Conservation (phyloP, 176 grass and related monocot genomes). For the barley (Hordeum vulgare) region DNA sequence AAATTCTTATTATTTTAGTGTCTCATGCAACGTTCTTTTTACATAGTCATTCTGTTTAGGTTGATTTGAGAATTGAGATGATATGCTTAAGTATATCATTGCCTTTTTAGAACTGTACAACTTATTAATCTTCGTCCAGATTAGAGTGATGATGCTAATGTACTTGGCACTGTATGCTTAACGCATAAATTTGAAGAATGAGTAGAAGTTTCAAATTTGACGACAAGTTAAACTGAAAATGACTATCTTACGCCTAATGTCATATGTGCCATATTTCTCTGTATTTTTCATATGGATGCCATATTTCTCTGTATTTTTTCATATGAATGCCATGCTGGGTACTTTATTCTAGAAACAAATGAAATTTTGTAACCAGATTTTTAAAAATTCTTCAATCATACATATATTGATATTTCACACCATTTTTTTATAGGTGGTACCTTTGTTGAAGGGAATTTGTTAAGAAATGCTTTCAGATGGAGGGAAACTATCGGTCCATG, state of each 20-base stretch:
- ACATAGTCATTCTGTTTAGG: background rate
- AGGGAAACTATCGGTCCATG: conserved; percentile 66
- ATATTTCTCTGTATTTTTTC: background rate
- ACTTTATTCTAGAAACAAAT: background rate
- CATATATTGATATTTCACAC: background rate
- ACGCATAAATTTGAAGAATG: background rate
- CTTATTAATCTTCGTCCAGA: background rate
- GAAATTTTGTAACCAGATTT: background rate
- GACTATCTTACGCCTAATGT: background rate
- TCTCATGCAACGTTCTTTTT: background rate
- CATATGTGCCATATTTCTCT: background rate
- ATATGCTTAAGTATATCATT: background rate
- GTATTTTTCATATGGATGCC: background rate
- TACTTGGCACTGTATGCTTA: background rate
- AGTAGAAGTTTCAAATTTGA: background rate
- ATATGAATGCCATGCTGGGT: conserved; percentile 5
- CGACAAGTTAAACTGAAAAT: background rate
- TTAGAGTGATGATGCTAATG: background rate
- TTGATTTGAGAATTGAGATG: background rate
- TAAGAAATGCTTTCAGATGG: conserved; percentile 88
- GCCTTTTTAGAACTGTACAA: background rate
- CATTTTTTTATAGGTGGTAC: conserved; percentile 45
- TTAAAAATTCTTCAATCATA: background rate
- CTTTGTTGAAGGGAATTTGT: conserved; percentile 66
- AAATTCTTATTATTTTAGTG: background rate